A percentile compares a stretch with the other conserved stretches of the same genome.
Conservation (phyloP, 2,329 filamentous ascomycete species). For the Zasmidium citrigriseum region DNA sequence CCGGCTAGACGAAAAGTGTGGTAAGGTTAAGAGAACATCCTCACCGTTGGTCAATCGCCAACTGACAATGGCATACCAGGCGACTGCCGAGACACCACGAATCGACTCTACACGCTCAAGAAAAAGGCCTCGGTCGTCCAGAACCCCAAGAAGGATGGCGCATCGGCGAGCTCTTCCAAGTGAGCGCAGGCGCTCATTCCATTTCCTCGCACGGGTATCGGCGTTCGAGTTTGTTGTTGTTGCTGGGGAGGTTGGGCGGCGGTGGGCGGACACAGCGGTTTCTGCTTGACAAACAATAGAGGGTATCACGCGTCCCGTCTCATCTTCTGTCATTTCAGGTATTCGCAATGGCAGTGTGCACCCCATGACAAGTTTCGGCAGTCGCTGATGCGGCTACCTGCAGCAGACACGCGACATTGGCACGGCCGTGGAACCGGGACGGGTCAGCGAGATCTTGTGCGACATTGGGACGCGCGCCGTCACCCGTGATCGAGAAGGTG, state of each 20-base stretch:
- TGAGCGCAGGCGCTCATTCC: neutral
- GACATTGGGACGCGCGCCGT: neutral
- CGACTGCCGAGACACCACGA: conserved; percentile 22
- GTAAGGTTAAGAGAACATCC: conserved; percentile 31
- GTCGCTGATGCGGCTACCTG: neutral
- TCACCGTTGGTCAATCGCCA: neutral
- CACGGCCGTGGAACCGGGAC: neutral
- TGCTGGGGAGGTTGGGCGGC: neutral
- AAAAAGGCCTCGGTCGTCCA: conserved; percentile 18
- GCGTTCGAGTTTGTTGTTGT: neutral
- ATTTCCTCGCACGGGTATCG: neutral
- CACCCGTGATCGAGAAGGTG: neutral
- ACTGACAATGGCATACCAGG: conserved; percentile 12
- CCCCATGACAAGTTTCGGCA: neutral
- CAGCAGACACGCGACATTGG: neutral
- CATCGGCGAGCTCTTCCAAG: conserved; percentile 4
- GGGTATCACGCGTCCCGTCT: conserved; percentile 4
- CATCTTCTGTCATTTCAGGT: conserved; percentile 3
- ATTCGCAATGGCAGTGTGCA: neutral
- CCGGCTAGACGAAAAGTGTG: conserved; percentile 50
- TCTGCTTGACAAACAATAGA: conserved; percentile 2
- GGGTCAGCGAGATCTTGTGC: neutral
- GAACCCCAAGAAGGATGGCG: conserved; percentile 12
- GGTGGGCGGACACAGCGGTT: neutral
- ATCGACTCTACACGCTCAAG: conserved; percentile 19